Conservation (phyloP, 768 basidiomycete genomes). For the Pulveroboletus frians region DNA sequence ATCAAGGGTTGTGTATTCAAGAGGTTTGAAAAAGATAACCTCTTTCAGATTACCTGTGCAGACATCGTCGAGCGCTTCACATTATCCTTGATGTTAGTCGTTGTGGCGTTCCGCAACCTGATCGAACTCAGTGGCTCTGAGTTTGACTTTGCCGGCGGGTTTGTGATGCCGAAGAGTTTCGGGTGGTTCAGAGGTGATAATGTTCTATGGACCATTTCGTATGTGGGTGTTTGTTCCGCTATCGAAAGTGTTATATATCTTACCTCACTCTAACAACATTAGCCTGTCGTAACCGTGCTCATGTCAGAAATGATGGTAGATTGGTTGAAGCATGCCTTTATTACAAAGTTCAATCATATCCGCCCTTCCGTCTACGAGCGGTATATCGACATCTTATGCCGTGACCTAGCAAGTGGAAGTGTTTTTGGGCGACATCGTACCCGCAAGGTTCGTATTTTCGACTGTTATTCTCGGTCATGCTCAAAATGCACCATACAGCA, state of each 20-base stretch:
- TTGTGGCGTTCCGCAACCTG: slow-evolving; percentile 90
- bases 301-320: slow-evolving; percentile 92
- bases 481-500: slow-evolving; percentile 44
- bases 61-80: slow-evolving; percentile 98
- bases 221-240: slow-evolving; percentile 47
- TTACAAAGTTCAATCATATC: slow-evolving; percentile 99
- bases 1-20: slow-evolving; percentile 99
- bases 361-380: slow-evolving; percentile 92
- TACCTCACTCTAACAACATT: not conserved
- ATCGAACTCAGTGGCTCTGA: slow-evolving; percentile 92
- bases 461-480: not conserved
- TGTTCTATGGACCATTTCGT: slow-evolving; percentile 82
- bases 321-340: slow-evolving; percentile 99
- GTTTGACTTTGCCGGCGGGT: slow-evolving; percentile 67
- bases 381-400: slow-evolving; percentile 92
- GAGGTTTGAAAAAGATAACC: slow-evolving; percentile 97
- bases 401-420: slow-evolving; percentile 81
- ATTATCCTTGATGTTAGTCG: slow-evolving; percentile 80
- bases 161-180: slow-evolving; percentile 75
- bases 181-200: slow-evolving; percentile 80
- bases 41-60: slow-evolving; percentile 98
- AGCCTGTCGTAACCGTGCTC: slow-evolving; percentile 92
- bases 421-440: slow-evolving; percentile 61
- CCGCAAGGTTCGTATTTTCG: slow-evolving; percentile 51
- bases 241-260: not conserved